Conservation (phyloP, 2,329 filamentous ascomycete genomes). For the Juglanconis juglandina region DNA sequence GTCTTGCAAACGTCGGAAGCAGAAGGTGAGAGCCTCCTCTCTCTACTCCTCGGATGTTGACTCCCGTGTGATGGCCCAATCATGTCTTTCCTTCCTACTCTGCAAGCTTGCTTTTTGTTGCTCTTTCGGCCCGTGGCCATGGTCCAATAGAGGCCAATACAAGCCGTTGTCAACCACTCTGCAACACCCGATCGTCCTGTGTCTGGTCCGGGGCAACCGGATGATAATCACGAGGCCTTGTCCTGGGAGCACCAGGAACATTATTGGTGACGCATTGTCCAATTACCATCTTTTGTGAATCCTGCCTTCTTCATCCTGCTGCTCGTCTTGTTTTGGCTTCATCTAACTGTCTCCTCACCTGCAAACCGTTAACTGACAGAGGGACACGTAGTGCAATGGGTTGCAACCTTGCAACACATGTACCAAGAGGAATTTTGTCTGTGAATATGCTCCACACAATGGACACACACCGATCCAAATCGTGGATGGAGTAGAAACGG, state of each 20-base stretch:
- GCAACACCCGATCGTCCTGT: no score
- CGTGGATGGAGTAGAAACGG: slow-evolving; percentile 22
- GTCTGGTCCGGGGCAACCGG: no score
- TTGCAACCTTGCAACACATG: slow-evolving; percentile 56
- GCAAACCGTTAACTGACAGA: background rate
- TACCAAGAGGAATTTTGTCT: slow-evolving; percentile 47
- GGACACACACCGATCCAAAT: slow-evolving; percentile 20
- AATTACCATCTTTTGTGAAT: no score
- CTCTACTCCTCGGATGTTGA: background rate
- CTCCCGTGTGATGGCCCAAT: background rate
- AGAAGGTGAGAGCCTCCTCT: slow-evolving; percentile 52
- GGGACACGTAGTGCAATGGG: slow-evolving; percentile 53
- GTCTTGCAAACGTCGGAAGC: slow-evolving; percentile 63
- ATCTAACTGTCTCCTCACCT: background rate
- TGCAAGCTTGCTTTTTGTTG: background rate
- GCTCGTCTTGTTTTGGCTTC: no score
- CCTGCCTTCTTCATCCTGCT: no score
- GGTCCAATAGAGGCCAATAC: background rate
- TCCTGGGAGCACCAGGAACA: no score
- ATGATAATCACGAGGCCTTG: background rate
- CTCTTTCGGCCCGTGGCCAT: background rate
- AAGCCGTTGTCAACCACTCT: no score
- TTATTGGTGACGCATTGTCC: no score
- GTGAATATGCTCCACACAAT: slow-evolving; percentile 36
- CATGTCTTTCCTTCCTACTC: background rate